Conservation (phyloP, 2,329 filamentous ascomycete genomes). For the Aspergillus sergii region DNA sequence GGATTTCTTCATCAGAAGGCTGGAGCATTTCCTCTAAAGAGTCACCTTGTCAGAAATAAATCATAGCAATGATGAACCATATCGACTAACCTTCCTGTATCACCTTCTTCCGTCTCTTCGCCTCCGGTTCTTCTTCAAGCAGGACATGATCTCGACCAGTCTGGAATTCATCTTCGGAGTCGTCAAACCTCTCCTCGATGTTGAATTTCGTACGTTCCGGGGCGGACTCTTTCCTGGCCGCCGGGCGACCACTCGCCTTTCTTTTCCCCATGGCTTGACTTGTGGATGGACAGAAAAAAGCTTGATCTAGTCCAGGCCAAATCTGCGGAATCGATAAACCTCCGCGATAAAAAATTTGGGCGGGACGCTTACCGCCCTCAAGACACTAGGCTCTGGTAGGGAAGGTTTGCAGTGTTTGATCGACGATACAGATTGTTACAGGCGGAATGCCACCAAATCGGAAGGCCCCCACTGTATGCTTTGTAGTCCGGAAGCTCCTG, state of each 20-base stretch:
- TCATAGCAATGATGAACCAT: background rate
- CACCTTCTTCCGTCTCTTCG: constrained; percentile 73
- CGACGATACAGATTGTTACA: constrained; percentile 4
- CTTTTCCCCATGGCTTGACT: constrained; percentile 56
- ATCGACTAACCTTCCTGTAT: constrained; percentile 63
- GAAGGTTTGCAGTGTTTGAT: constrained; percentile 24
- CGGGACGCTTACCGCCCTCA: constrained; percentile 33
- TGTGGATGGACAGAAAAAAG: background rate
- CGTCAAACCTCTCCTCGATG: constrained; percentile 74
- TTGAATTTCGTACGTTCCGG: constrained; percentile 38
- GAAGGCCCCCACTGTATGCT: background rate
- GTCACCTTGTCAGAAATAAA: constrained; percentile 19
- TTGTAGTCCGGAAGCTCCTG: background rate
- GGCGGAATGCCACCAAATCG: background rate
- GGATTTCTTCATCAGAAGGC: constrained; percentile 65
- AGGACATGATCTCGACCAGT: constrained; percentile 82
- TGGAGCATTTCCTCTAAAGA: constrained; percentile 58
- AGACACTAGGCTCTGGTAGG: constrained; percentile 17
- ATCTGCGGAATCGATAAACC: constrained; percentile 20
- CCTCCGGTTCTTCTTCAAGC: constrained; percentile 76
- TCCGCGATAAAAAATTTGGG: constrained; percentile 41
- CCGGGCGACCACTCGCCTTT: constrained; percentile 63
- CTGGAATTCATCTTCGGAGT: constrained; percentile 94
- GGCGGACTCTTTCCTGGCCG: constrained; percentile 34
- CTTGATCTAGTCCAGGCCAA: constrained; percentile 3